A percentile compares a stretch with the other conserved stretches of the same genome.
Evolutionary conservation across 306 rosid genomes (phyloP).

Genomic region (Vicia villosa): DNA sequence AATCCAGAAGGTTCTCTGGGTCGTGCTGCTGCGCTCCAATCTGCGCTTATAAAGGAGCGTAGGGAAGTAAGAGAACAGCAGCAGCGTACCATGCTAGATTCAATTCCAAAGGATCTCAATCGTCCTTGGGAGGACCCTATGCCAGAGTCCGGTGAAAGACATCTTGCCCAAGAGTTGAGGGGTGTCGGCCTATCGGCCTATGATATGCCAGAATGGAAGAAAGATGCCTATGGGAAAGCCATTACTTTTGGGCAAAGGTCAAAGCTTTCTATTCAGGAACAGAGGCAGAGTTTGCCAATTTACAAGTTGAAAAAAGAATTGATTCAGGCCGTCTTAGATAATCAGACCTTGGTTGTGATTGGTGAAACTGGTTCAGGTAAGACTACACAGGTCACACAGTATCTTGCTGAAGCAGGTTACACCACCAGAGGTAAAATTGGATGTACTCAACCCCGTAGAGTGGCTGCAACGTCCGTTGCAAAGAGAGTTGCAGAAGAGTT

Average conservation of each 20-base stretch:
- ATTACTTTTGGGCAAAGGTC: conserved; percentile 86
- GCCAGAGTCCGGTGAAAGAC: conserved; percentile 90
- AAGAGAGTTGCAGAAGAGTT: conserved; percentile 92
- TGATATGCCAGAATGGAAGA: conserved; percentile 94
- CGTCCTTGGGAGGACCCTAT: conserved; percentile 97
- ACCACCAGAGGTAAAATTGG: conserved; percentile 80
- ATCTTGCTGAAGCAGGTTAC: conserved; percentile 87
- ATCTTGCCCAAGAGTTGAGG: conserved; percentile 90
- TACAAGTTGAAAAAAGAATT: conserved; percentile 80
- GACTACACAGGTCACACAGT: conserved; percentile 88
- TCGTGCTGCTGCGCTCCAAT: conserved; percentile 90
- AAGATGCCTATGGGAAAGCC: conserved; percentile 87
- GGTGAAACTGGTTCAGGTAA: conserved; percentile 96
- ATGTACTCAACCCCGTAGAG: conserved; percentile 92
- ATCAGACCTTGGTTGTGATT: conserved; percentile 78
- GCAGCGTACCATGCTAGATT: conserved; percentile 86
- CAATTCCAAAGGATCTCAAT: conserved; percentile 93
- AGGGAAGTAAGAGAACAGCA: conserved; percentile 90
- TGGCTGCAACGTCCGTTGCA: conserved; percentile 94
- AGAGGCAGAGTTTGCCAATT: conserved; percentile 79
- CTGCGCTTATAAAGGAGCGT: conserved; percentile 91
- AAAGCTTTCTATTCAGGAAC: conserved; percentile 86
- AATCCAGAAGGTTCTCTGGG: conserved; percentile 90
- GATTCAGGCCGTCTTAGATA: conserved; percentile 78
- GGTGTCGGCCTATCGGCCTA: conserved; percentile 91